phyloP scores from a whole-genome alignment of 2,329 filamentous ascomycete species.

The Samsoniella hepiali region DNA sequence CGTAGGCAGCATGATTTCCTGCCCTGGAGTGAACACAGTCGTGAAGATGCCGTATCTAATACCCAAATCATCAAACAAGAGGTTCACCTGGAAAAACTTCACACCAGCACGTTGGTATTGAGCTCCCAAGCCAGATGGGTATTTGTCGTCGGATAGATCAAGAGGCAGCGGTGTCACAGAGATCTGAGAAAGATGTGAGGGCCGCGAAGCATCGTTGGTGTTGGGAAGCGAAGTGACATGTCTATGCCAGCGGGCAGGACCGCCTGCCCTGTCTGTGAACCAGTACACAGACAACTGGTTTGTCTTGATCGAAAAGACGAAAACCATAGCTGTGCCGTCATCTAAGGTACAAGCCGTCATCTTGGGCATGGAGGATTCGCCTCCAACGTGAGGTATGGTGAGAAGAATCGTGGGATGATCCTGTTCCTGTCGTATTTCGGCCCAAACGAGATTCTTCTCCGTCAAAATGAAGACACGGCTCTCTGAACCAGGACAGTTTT shows the following conservation, averaged over 20 bases:
- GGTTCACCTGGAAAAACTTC: conserved; percentile 47
- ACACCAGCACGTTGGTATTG: conserved; percentile 34
- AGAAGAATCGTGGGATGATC: conserved; percentile 4
- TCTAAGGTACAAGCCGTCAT: conserved; percentile 29
- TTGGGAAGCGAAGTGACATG: conserved; percentile 31
- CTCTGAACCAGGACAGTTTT: background rate
- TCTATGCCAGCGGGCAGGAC: conserved; percentile 38
- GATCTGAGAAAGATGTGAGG: conserved; percentile 26
- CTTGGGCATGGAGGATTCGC: conserved; percentile 11
- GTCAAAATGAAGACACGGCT: conserved; percentile 18
- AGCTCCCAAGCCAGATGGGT: conserved; percentile 26
- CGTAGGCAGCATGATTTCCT: conserved; percentile 30
- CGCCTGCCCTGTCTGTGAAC: conserved; percentile 26
- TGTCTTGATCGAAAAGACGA: conserved; percentile 32
- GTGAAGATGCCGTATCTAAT: conserved; percentile 40
- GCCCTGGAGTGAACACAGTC: conserved; percentile 24
- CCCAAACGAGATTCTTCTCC: conserved; percentile 11
- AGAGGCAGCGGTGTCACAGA: conserved; percentile 30
- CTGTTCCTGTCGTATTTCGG: background rate
- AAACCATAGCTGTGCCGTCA: conserved; percentile 29
- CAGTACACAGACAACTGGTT: conserved; percentile 36
- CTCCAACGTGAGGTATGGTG: conserved; percentile 12
- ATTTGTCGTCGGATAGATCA: conserved; percentile 2
- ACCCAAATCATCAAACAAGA: conserved; percentile 41
- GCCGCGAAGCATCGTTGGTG: conserved; percentile 9